Evolutionary conservation across 768 basidiomycete species (phyloP), one percentile per base, ranked within the genome.

Genomic region (Suillus placidus): DNA sequence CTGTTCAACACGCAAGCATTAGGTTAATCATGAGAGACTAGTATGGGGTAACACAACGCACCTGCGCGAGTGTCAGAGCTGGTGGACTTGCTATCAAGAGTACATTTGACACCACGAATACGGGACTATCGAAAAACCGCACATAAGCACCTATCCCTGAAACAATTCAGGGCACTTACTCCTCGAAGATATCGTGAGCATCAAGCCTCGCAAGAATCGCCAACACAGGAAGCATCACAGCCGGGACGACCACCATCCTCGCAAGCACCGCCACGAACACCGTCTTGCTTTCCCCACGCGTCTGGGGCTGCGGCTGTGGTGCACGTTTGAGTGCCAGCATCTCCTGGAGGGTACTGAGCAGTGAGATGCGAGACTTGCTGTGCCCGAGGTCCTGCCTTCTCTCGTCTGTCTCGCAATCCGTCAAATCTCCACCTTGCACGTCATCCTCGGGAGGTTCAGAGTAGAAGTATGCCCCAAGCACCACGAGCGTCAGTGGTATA

Each of bases 391-490:
- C 18, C 18, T 35, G 62, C 16, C 57, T 40, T 26, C 16, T 34
- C 32, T 34, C 54, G 20, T 55, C 32, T 35, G 34, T 58, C 37
- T 58, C 37, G 10, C 4, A 30, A 10, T 20, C 23, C 8, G 10
- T 23, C 26, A 40, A 14, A 4, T 68, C 20, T 20, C 4, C 37
- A 60, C 54, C 63, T 72, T 73, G 34, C 64, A 58, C n/a, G 68
- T 49, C 64, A 40, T 63, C 55, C 60, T 71, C 64, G 45, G 68
- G 52, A 2, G 79, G 77, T 6, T 82, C 80, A 0, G 80, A 80
- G 74, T 88, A 91, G 78, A 97, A 97, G 81, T 96, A 98, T 16
- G 92, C 95, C 13, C 96, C 96, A 51, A 98, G 88, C 7, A 97
- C 94, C 64, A 98, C 84, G 32, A 97, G 81, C 2, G 96, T 98